These are phyloP conservation scores for Lipomyces anomalus DNA, from an alignment of 805 yeast species.

Conservation along the genomic window DNA sequence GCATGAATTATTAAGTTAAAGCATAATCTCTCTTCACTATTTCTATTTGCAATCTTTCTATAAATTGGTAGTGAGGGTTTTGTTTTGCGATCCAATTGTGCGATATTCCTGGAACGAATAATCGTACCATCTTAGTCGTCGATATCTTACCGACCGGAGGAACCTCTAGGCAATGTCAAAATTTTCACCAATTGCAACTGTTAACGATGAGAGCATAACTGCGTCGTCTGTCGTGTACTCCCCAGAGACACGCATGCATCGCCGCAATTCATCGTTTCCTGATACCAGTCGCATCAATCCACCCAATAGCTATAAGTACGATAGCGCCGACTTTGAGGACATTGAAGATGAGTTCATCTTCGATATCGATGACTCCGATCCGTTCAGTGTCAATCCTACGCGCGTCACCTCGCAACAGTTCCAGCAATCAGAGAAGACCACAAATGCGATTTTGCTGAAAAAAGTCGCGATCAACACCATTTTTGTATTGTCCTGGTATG, in stretches of 20 bases:
- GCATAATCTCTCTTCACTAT: no score
- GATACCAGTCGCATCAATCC: neutral
- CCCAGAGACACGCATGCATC: no score
- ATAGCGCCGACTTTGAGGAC: neutral
- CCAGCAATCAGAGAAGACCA: no score
- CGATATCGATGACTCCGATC: constrained; percentile 20
- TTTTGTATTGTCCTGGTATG: constrained; percentile 23
- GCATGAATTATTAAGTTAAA: no score
- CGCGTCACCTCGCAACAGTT: neutral
- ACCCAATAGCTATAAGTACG: neutral
- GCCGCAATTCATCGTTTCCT: constrained; percentile 12
- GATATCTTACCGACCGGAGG: no score
- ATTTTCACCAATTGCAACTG: no score
- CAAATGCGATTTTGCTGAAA: constrained; percentile 10
- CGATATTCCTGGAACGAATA: no score
- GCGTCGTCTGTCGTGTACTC: constrained; percentile 1
- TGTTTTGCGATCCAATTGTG: no score
- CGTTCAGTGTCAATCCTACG: constrained; percentile 11
- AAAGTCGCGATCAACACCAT: constrained; percentile 12
- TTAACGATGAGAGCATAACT: neutral
- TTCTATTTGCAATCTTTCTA: no score
- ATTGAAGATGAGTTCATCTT: constrained; percentile 18
- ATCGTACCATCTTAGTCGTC: no score
- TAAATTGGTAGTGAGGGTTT: no score
- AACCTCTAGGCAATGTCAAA: no score